Percentiles rank a stretch among this genome's conserved stretches.
Evolutionary conservation across 768 basidiomycete species (phyloP).

Genomic region (Lepiota brunneoincarnata): DNA sequence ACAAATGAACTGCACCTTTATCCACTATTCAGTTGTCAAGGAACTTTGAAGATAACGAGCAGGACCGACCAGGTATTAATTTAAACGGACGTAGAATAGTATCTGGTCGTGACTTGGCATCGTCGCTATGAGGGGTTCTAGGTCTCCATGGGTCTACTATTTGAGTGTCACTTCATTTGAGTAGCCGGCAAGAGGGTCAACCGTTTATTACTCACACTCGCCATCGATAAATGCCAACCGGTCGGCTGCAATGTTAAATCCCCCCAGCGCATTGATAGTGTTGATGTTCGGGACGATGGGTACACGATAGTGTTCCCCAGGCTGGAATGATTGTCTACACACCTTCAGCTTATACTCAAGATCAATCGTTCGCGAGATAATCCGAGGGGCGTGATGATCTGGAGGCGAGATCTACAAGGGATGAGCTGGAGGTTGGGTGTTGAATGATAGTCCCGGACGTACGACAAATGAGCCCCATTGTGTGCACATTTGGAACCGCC

Average conservation of each 20-base stretch:
- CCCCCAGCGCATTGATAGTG: slow-evolving; percentile 81
- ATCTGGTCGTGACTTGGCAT: slow-evolving; percentile 67
- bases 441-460: too few relatives aligned
- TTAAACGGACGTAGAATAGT: slow-evolving; percentile 80
- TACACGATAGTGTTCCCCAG: too few relatives aligned
- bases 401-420: too few relatives aligned
- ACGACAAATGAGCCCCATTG: slow-evolving; percentile 95
- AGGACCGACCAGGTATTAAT: slow-evolving; percentile 70
- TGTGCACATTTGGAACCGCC: slow-evolving; percentile 91
- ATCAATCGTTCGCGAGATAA: slow-evolving; percentile 72
- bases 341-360: too few relatives aligned
- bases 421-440: too few relatives aligned
- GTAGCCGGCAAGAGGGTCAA: too few relatives aligned
- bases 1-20: slow-evolving; percentile 72
- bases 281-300: slow-evolving; percentile 77
- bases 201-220: slow-evolving; percentile 66
- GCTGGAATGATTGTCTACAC: too few relatives aligned
- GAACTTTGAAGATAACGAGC: not conserved
- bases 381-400: slow-evolving; percentile 45
- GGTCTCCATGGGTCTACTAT: slow-evolving; percentile 95
- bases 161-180: too few relatives aligned
- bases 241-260: slow-evolving; percentile 78
- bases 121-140: slow-evolving; percentile 75
- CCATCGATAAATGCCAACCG: slow-evolving; percentile 87
- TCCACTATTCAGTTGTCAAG: not conserved